Percentiles rank a stretch among this genome's conserved stretches.
phyloP scores from a whole-genome alignment of 2,329 filamentous ascomycete genomes.

The Cyanodermella asteris region DNA sequence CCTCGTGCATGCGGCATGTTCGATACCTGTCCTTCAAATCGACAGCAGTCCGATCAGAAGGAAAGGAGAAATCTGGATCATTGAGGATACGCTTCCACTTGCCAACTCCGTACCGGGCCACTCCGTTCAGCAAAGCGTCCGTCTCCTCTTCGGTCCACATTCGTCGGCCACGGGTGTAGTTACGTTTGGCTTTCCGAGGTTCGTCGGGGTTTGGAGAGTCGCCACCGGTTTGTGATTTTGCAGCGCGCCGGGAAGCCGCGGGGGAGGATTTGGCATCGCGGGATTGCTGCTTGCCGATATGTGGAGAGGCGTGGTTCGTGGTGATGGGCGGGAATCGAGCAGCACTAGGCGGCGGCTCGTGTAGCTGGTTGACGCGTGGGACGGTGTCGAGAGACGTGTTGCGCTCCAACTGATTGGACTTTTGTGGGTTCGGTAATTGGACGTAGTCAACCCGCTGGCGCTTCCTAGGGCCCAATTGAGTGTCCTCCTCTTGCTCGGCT shows the following conservation, averaged over 20 bases:
- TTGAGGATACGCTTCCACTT: conserved; percentile 42
- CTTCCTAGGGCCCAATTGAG: conserved; percentile 14
- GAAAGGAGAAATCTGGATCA: conserved; percentile 33
- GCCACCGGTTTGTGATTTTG: conserved; percentile 1
- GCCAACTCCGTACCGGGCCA: conserved; percentile 38
- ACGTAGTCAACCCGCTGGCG: conserved; percentile 23
- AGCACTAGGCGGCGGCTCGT: conserved; percentile 41
- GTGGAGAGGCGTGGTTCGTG: conserved; percentile 16
- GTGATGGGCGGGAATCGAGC: conserved; percentile 39
- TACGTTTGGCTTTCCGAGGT: conserved; percentile 13
- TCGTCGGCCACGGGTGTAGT: conserved; percentile 23
- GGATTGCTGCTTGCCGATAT: no score
- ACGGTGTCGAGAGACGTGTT: conserved; percentile 22
- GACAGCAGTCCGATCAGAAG: conserved; percentile 31
- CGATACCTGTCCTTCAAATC: conserved; percentile 38
- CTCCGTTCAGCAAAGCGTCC: conserved; percentile 32
- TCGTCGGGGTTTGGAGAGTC: not conserved
- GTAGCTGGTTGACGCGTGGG: conserved; percentile 34
- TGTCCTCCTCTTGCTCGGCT: not conserved
- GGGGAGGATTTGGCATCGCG: not conserved
- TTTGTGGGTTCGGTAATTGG: conserved; percentile 26
- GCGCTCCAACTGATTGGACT: conserved; percentile 19
- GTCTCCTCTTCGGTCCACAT: conserved; percentile 43
- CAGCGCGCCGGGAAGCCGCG: not conserved
- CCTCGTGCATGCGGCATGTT: not conserved